phyloP scores from a whole-genome alignment of 768 basidiomycete genomes.

The Russula emetica region DNA sequence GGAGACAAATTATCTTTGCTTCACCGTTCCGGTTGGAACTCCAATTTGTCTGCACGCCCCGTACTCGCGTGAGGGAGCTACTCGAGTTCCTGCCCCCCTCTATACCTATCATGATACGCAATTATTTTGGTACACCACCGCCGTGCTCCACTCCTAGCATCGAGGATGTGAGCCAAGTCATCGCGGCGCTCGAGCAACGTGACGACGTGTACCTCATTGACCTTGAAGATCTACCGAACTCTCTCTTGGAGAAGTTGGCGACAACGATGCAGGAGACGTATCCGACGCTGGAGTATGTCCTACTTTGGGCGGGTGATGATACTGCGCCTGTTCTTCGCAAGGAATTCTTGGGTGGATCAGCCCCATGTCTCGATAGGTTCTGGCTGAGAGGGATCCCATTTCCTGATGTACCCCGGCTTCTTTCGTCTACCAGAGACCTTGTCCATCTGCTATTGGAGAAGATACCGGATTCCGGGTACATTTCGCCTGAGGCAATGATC shows the following conservation, averaged over 20 bases:
- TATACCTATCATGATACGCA: constrained; percentile 1
- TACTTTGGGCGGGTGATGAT: neutral
- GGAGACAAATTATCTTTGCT: constrained; percentile 9
- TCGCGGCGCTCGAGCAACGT: constrained; percentile 1
- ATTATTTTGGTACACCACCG: neutral
- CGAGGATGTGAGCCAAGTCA: neutral
- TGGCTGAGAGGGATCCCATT: neutral
- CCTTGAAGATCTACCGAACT: neutral
- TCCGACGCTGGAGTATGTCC: neutral
- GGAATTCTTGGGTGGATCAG: constrained; percentile 6
- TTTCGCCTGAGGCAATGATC: constrained; percentile 6
- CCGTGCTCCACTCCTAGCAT: neutral
- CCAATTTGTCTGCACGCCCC: constrained; percentile 5
- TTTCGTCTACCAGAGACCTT: constrained; percentile 1
- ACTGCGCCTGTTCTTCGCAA: neutral
- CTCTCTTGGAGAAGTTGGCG: neutral
- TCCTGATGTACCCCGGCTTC: neutral
- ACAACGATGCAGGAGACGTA: neutral
- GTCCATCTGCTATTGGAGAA: neutral
- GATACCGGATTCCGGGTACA: constrained; percentile 5
- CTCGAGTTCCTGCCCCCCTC: neutral
- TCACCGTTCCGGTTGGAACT: constrained; percentile 7
- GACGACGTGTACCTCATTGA: neutral
- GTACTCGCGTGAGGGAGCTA: neutral
- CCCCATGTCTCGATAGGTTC: neutral